Evolutionary conservation across 148 eudicot species (phyloP), one percentile per base, ranked within the genome.

Genomic region (Diospyros kaki): DNA sequence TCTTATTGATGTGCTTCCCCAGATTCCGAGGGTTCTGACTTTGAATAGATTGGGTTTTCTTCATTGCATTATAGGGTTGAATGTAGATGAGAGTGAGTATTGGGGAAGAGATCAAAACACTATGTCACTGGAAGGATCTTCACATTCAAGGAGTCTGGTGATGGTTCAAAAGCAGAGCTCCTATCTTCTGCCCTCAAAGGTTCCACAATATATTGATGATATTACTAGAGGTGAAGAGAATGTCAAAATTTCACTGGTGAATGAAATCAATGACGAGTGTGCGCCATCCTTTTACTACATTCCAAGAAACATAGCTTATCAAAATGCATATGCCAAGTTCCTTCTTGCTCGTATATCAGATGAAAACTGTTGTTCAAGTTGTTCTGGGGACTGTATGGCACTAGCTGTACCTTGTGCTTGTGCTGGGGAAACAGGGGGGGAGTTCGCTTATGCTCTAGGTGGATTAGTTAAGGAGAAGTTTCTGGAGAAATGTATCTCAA

Each of bases 291-390:
- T 87, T 63, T 78, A 73, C 71, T 91, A 89, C 79, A 81, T 83
- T 62, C 85, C 87, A 1, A 74, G 66, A 55, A 91, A 82, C 58
- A 51, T 83, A 54, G 78, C 78, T 8, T 89, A 86, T 68, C 86
- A 84, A 73, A 80, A 78, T 76, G 96, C 93, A 43, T 81, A 81
- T 73, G 82, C 89, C 6, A 85, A 85, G 56, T 71, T 91, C 41
- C 74, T 89, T 2, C 81, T 91, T 65, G 89, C 93, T 58, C 88
- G 91, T 53, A 86, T 91, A 58, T 81, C 93, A 46, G 91, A 91
- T 63, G 91, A 87, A 40, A 85, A 87, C 66, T 84, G 91, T 68
- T 91, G 96, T 76, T 72, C 86, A 14, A 64, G 58, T 50, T 91
- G 96, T 66, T 73, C 73, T 11, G 91, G 88, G 60, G 82, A 91